Base-by-base conservation (phyloP, 129 eudicot genomes). In the Solidago caesia region DNA sequence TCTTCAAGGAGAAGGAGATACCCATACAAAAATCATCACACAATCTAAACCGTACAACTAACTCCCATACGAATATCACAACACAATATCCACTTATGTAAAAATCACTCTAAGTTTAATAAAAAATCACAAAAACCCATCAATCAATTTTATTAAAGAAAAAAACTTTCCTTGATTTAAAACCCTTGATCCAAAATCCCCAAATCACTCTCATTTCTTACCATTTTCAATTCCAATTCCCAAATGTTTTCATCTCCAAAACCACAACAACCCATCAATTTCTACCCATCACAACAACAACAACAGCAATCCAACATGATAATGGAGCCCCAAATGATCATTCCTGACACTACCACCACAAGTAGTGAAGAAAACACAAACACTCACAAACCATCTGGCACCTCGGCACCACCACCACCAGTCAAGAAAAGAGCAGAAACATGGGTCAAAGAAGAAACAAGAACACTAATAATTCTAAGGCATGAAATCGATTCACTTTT, bases 401-500 rank as follows among this genome's bases (percentile, higher is more conserved):
- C 63, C 14, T 2, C 81, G 13, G 16, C 76, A 39, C 14, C 81
- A 15, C 29, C 59, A 14, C 66, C 67, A 12, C 80, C 75, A 44
- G 78, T 48, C 62, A 81, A 75, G 68, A 85, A 86, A 77, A 80
- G 98, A 66, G 95, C 98, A 8, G 98, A 93, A 67, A 93, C 98
- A 0, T 93, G 98, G 98, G 92, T 86, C 65, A 96, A 88, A 64
- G 98, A 93, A 58, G 98, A 93, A 69, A 93, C 96, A 2, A 77
- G 92, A 49, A 77, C 86, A 66, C 82, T 93, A 43, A 93, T 93
- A 44, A 64, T 79, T 33, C 83, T 93, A 47, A 87, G 96, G 9
- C 83, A 87, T 6, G 96, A 93, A 58, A 83, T 85, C 15, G 98
- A 93, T 66, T 79, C 87, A 9, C 82, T 84, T 43, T 93, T 93